Base-by-base conservation (phyloP, 345 rosid species). In the Luvunga scandens region DNA sequence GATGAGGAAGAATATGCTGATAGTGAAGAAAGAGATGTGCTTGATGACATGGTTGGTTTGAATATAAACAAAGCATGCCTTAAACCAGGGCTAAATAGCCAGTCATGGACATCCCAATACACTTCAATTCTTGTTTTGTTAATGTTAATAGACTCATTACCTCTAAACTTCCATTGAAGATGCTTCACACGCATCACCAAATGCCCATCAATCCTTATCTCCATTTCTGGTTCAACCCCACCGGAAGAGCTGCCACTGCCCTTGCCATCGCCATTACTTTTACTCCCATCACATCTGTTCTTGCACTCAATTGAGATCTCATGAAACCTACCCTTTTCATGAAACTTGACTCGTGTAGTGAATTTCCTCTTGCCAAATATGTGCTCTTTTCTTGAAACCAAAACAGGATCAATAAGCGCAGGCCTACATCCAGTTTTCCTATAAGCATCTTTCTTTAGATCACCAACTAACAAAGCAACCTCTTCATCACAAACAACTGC, bases 131-230 rank as follows among this genome's bases (percentile, higher is more conserved):
- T 86, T 4, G 83, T 57, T 79, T 90, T 88, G 65, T 86, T 83
- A 7, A 91, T 75, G 72, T 83, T 78, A 68, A 91, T 79, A 1
- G 86, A 83, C 75, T 88, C 93, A 30, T 91, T 91, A 71, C 95
- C 95, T 85, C 93, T 89, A 55, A 92, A 92, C 68, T 92, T 90
- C 97, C 97, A 92, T 63, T 90, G 92, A 12, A 92, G 91, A 82
- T 88, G 97, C 85, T 88, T 90, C 61, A 92, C 92, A 61, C 84
- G 87, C 72, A 92, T 88, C 19, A 84, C 89, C 76, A 82, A 68
- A 34, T 89, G 75, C 78, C 91, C 92, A 66, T 92, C 97, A 31
- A 92, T 83, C 59, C 84, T 83, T 57, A 92, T 88, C 82, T 90
- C 94, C 91, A 92, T 84, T 53, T 89, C 93, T 38, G 91, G 90